Conservation (phyloP, 805 yeast genomes). For the Wickerhamomyces silvicola region DNA sequence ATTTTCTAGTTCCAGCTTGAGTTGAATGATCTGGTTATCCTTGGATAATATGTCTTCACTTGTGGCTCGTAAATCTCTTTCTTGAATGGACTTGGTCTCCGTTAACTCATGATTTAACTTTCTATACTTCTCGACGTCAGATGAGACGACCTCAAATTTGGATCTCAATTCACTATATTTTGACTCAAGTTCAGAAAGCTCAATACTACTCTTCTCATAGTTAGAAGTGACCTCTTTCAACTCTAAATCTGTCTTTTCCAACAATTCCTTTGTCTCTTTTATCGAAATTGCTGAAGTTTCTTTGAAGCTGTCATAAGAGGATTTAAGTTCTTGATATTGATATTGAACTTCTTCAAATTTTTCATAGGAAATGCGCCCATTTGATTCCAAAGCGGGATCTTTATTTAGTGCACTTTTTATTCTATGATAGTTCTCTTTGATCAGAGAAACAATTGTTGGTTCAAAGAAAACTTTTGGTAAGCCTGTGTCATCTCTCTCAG, state of each 20-base stretch:
- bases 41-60: constrained; percentile 12
- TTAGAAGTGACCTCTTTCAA: constrained; percentile 8
- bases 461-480: constrained; percentile 79
- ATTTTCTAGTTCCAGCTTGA: constrained; percentile 23
- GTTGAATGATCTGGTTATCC: constrained; percentile 16
- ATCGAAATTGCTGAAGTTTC: constrained; percentile 25
- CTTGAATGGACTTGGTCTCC: constrained; percentile 26
- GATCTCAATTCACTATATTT: constrained; percentile 17
- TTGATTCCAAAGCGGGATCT: constrained; percentile 71
- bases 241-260: constrained; percentile 12
- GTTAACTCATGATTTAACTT: constrained; percentile 28
- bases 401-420: constrained; percentile 65
- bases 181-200: constrained; percentile 15
- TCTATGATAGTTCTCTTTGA: constrained; percentile 65
- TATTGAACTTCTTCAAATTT: constrained; percentile 29
- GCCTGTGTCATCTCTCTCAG: constrained; percentile 72
- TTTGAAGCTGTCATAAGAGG: constrained; percentile 27
- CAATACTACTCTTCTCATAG: constrained; percentile 6
- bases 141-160: constrained; percentile 2
- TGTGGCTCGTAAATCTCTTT: constrained; percentile 21
- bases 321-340: constrained; percentile 29
- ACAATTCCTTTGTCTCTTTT: constrained; percentile 18
- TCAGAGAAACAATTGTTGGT: constrained; percentile 50
- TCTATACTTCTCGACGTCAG: constrained; percentile 21
- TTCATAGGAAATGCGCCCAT: constrained; percentile 55